Evolutionary conservation across 2,329 filamentous ascomycete species (phyloP), one percentile per base, ranked within the genome.

Genomic region (Pseudogymnoascus pannorum): DNA sequence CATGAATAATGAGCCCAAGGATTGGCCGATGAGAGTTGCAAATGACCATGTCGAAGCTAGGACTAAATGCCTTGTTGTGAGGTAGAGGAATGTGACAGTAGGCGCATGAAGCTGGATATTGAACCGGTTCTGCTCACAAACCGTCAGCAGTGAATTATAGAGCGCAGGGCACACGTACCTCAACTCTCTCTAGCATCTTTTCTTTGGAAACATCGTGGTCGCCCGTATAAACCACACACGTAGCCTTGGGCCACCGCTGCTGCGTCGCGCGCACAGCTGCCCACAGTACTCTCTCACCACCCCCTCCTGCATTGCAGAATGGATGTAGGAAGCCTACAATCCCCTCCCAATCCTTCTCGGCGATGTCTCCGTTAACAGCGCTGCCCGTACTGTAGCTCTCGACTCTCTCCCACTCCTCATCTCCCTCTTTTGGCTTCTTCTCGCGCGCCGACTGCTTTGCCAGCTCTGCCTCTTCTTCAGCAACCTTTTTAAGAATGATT

Each of bases 291-390:
- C 94, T 83, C 76, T 99, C 94, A 65, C 94, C 94, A 64, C 94
- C 94, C 26, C 94, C 94, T 61, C 94, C 94, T 58, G 94, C 94
- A 77, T 99, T 97, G 75, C 94, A 97, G 74, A 97, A 99, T 1
- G 94, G 94, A 74, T 99, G 94, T 72, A 99, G 96, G 81, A 99
- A 97, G 54, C 91, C 94, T 65, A 97, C 85, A 60, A 97, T 86
- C 31, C 92, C 92, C 64, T 87, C 80, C 89, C 90, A 97, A 51
- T 88, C 81, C 66, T 81, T 78, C 62, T 81, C 78, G 9, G 72
- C 70, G 62, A 72, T 73, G 24, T 72, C 75, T 51, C 74, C 78
- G 66, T 77, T 79, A 57, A 73, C 71, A 22, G 76, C 75, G 57
- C 72, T 75, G 38, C 76, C 77, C 70, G 73, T 74, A 65, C 72